Base-by-base conservation (phyloP, 2,329 filamentous ascomycete species). In the Nothophoma quercina region DNA sequence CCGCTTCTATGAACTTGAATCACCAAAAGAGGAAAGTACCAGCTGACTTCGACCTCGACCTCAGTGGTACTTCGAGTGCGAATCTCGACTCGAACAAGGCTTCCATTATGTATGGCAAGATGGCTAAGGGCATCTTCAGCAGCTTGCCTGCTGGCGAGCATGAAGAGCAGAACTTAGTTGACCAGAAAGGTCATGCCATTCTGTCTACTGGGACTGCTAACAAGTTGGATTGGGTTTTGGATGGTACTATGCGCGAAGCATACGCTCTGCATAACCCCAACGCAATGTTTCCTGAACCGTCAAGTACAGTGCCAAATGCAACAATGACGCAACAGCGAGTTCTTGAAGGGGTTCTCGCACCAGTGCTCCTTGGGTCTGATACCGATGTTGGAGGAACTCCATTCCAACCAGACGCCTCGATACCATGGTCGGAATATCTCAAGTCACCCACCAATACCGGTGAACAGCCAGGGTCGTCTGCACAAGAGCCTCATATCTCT, bases 241-340 rank as follows among this genome's bases (percentile, higher is more conserved):
- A 72, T 29, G 72, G 66, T 4, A 73, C 70, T 10, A 60, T 77
- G 26, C 60, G 62, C 21, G 60, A 71, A 3, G 62, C 74, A 26
- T 78, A 76, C 42, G 67, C 59, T 15, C 42, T 68, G 12, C 76
- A 78, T 51, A 71, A 79, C 22, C 75, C 77, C 1, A 63, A 63
- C 30, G 61, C 64, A 28, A 67, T 78, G 67, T 79, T 78, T 51
- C 67, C 64, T 38, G 72, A 76, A 23, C 65, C 67, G 30, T 78
- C 76, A 12, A 78, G 72, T 52, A 80, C 78, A 0, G 59, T 78
- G 12, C 72, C 73, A 4, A 75, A 78, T 51, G 75, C 72, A 26
- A 75, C 73, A 25, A 68, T 72, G 9, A 76, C 72, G 15, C 74
- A 78, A 54, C 68, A 75, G 55, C 65, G 68, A n/a, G 56, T 79